phyloP scores from a whole-genome alignment of 371 early-diverging fungal species.

The Phascolomyces articulosus region DNA sequence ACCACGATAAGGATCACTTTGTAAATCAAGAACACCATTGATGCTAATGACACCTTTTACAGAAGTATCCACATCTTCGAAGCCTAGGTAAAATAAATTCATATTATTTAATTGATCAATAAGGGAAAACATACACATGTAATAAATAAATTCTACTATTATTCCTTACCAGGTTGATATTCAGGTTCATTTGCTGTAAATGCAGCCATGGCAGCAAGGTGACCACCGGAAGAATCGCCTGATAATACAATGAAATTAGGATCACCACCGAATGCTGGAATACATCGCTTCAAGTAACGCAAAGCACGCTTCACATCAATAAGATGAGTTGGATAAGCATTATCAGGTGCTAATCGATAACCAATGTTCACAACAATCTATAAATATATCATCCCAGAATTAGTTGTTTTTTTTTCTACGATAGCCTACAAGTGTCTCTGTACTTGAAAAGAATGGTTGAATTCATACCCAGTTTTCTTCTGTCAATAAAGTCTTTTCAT shows the following conservation, averaged over 20 bases:
- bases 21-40: constrained; percentile 52
- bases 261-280: constrained; percentile 71
- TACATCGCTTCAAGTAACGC: constrained; percentile 69
- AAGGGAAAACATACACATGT: background rate
- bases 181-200: constrained; percentile 63
- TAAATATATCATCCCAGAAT: background rate
- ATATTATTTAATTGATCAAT: background rate
- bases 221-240: constrained; percentile 74
- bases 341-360: constrained; percentile 62
- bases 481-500: constrained; percentile 39
- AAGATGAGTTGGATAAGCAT: constrained; percentile 66
- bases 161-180: constrained; percentile 54
- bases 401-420: too few species aligned
- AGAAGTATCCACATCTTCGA: constrained; percentile 69
- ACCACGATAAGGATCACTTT: constrained; percentile 19
- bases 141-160: background rate
- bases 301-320: constrained; percentile 76
- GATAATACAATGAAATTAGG: constrained; percentile 63
- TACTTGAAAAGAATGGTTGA: background rate
- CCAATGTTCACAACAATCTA: constrained; percentile 67
- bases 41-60: constrained; percentile 58
- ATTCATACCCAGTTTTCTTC: constrained; percentile 37
- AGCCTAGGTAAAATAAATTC: constrained; percentile 35
- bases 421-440: too few species aligned
- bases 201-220: constrained; percentile 67